These are phyloP conservation scores for Aureobasidium sp. DNA, from an alignment of 2,329 filamentous ascomycete genomes.

Conservation along the genomic window DNA sequence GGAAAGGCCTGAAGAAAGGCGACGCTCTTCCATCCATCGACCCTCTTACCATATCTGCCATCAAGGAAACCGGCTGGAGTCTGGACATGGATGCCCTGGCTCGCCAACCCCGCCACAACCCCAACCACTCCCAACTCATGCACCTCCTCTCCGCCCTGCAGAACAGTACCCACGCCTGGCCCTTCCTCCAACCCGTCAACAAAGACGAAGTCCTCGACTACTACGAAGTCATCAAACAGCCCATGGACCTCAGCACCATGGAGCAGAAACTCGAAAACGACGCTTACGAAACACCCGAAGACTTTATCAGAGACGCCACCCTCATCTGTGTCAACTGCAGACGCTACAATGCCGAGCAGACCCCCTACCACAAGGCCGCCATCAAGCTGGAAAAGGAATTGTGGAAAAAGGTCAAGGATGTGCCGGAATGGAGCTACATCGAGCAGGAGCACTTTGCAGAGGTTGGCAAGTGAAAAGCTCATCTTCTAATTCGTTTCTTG, in stretches of 20 bases:
- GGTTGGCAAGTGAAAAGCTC: conserved; percentile 6
- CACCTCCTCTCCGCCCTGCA: conserved; percentile 92
- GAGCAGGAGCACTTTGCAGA: conserved; percentile 26
- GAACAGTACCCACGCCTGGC: conserved; percentile 89
- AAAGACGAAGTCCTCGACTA: conserved; percentile 97
- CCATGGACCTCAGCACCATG: conserved; percentile 96
- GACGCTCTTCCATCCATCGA: conserved; percentile 57
- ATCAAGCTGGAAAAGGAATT: conserved; percentile 90
- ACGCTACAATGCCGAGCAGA: conserved; percentile 92
- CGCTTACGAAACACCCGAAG: conserved; percentile 81
- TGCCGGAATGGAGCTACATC: conserved; percentile 69
- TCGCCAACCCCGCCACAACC: conserved; percentile 86
- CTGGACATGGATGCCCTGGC: conserved; percentile 96
- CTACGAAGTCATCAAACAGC: conserved; percentile 95
- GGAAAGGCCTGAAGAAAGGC: conserved; percentile 55
- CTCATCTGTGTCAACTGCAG: conserved; percentile 92
- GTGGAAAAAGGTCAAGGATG: conserved; percentile 85
- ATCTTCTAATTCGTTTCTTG: background rate
- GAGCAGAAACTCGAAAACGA: conserved; percentile 91
- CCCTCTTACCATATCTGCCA: conserved; percentile 76
- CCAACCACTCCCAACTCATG: conserved; percentile 89
- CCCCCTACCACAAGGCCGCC: conserved; percentile 88
- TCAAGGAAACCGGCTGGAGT: conserved; percentile 86
- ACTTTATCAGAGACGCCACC: conserved; percentile 81
- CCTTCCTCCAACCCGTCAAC: conserved; percentile 88